A percentile compares a stretch with the other conserved stretches of the same genome.
Evolutionary conservation across 805 yeast species (phyloP).

Genomic region (Tetrapisispora fleetii): DNA sequence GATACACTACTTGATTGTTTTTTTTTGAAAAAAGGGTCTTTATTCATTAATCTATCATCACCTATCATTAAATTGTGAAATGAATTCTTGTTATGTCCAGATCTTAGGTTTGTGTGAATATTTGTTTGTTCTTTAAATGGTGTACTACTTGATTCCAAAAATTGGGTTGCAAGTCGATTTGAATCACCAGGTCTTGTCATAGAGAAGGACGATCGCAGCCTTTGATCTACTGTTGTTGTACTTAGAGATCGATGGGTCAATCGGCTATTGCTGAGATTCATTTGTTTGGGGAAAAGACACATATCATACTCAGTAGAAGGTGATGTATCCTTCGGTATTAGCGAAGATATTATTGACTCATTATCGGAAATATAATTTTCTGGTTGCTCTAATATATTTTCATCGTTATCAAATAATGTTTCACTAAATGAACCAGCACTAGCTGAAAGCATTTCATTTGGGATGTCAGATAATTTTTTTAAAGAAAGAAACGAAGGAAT

Average conservation of each 20-base stretch:
- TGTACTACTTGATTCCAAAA: slow-evolving; percentile 17
- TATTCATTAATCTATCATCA: background rate
- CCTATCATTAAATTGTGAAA: background rate
- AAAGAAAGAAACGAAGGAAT: background rate
- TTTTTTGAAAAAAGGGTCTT: no score
- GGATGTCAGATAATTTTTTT: background rate
- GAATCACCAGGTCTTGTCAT: slow-evolving; percentile 10
- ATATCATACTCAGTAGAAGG: slow-evolving; percentile 1
- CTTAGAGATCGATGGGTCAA: background rate
- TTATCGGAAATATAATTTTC: background rate
- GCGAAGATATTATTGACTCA: background rate
- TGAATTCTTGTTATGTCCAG: no score
- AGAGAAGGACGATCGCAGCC: background rate
- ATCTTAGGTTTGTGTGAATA: background rate
- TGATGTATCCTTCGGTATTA: background rate
- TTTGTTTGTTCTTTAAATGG: slow-evolving; percentile 7
- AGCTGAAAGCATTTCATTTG: slow-evolving; percentile 12
- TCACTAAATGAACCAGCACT: slow-evolving; percentile 18
- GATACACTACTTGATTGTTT: background rate
- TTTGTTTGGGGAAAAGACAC: background rate
- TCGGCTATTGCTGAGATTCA: background rate
- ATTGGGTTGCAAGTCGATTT: slow-evolving; percentile 22
- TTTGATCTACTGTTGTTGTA: background rate
- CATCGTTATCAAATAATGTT: slow-evolving; percentile 10
- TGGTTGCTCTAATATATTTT: background rate